Conservation (phyloP, 192 early-diverging fungal species). For the Entophlyctis luteolus region DNA sequence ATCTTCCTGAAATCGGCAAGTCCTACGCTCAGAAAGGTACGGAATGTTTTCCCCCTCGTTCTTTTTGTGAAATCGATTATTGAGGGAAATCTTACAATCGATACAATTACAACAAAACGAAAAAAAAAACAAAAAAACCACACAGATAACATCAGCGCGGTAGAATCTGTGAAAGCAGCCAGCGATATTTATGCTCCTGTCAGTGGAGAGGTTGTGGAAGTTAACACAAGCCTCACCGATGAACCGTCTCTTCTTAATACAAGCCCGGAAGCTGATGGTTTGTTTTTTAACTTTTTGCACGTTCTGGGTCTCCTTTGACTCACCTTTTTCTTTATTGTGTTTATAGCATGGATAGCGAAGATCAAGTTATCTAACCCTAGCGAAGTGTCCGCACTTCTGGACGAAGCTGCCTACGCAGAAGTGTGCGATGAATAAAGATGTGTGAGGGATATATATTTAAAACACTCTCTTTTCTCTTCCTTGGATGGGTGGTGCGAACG, state of each 20-base stretch:
- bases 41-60: background rate
- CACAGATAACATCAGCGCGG: slow-evolving; percentile 68
- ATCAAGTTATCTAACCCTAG: slow-evolving; percentile 68
- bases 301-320: background rate
- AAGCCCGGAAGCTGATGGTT: slow-evolving; percentile 68
- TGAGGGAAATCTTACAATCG: too few relatives aligned
- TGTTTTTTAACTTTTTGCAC: background rate
- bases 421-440: slow-evolving; percentile 37
- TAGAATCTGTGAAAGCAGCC: slow-evolving; percentile 95
- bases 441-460: too few relatives aligned
- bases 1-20: slow-evolving; percentile 70
- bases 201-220: slow-evolving; percentile 73
- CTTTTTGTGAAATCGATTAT: too few relatives aligned
- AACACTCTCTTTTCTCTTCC: too few relatives aligned
- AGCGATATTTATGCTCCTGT: slow-evolving; percentile 87
- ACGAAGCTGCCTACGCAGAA: slow-evolving; percentile 63
- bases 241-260: slow-evolving; percentile 79
- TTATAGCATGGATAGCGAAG: slow-evolving; percentile 86
- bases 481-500: too few relatives aligned
- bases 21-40: slow-evolving; percentile 59
- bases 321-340: background rate
- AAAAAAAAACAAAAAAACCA: too few relatives aligned
- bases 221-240: slow-evolving; percentile 62
- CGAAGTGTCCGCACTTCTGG: slow-evolving; percentile 70
- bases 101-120: too few relatives aligned